Base-by-base conservation (phyloP, 2,329 filamentous ascomycete genomes). In the Tolypocladium nubicola region DNA sequence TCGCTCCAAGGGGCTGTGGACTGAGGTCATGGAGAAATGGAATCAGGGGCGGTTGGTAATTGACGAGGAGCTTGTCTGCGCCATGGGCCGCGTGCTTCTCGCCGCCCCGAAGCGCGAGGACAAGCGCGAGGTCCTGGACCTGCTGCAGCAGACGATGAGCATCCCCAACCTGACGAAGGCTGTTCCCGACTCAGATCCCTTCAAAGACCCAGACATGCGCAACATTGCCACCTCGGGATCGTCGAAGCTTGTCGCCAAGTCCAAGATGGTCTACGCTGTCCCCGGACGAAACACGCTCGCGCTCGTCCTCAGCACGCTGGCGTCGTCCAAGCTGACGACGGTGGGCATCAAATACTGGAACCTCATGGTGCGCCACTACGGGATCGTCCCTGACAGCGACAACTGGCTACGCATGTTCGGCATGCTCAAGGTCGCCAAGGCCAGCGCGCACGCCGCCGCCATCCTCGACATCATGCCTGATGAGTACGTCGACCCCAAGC, bases 141-240 rank as follows among this genome's bases (percentile, higher is more conserved):
- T 97, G 23, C 72, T 95, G n/a, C 80, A 90, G 62, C 86, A 96
- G 71, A 89, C 90, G 1, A 92, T 93, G 84, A 81, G 83, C 52
- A 80, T 96, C 47, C 83, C 86, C 39, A 81, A 83, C 55, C 67
- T 75, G 62, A 76, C 70, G 63, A 77, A 62, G 65, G 71, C 62
- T 33, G 56, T 60, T 7, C 30, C 47, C 3, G 61, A 57, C 26
- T 52, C 53, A n/a, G 61, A 67, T 41, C 52, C 59, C 10, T 58
- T 62, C 16, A 30, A 62, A 35, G 62, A 67, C 52, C 49, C 58
- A 9, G 45, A 59, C 35, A 66, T 63, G 61, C 57, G 60, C 47
- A 57, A 62, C 30, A 64, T 68, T 55, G 61, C 64, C 37, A 45
- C 58, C 16, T 54, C 47, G 2, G 43, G 55, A 13, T 4, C 10